These are phyloP conservation scores for Exophiala mesophila DNA, from an alignment of 2,329 filamentous ascomycete species.

Conservation along the genomic window DNA sequence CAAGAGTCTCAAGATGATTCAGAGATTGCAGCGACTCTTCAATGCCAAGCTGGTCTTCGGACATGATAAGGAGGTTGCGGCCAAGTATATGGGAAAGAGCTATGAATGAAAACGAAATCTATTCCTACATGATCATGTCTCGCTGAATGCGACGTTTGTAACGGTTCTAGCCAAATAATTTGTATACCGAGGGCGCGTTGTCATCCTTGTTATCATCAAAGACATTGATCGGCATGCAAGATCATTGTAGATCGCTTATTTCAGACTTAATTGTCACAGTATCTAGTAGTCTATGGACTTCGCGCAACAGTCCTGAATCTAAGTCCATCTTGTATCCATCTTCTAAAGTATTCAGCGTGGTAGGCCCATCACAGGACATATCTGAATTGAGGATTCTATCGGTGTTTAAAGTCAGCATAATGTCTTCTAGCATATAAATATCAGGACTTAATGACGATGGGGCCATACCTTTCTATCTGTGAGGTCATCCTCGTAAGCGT, in stretches of 20 bases:
- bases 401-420: background rate
- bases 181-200: no score
- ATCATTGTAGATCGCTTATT: no score
- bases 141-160: background rate
- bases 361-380: background rate
- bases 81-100: constrained; percentile 17
- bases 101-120: constrained; percentile 6
- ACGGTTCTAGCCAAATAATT: background rate
- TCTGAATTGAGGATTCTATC: background rate
- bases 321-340: no score
- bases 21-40: constrained; percentile 30
- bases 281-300: no score
- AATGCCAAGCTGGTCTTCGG: constrained; percentile 33
- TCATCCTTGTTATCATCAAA: no score
- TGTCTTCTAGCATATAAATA: no score
- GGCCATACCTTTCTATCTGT: constrained; percentile 37
- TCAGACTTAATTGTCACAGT: no score
- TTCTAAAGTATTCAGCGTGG: no score
- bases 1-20: constrained; percentile 33
- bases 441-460: background rate
- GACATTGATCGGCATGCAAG: no score
- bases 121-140: background rate
- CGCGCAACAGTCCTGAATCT: no score
- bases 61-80: constrained; percentile 28
- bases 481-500: constrained; percentile 50